Percentiles rank a stretch among this genome's conserved stretches.
Evolutionary conservation across 2,329 filamentous ascomycete species (phyloP).

Genomic region (Dendrostoma leiphaemia): DNA sequence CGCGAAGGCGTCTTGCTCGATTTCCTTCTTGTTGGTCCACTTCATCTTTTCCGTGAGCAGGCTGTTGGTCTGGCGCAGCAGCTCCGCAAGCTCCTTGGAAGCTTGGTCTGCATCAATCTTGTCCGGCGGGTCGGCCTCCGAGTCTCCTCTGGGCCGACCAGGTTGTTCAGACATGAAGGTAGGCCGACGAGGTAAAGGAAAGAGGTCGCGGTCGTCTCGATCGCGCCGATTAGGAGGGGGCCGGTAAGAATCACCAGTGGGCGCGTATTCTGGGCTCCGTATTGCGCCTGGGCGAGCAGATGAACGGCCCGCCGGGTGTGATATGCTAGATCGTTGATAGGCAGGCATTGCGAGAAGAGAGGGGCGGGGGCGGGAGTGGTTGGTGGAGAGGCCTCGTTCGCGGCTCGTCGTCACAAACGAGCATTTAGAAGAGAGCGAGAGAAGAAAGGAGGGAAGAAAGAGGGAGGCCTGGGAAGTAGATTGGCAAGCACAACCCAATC

Average conservation of each 20-base stretch:
- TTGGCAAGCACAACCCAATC: too few species aligned
- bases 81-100: slow-evolving; percentile 10
- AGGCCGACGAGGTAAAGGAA: not conserved
- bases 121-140: not conserved
- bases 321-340: not conserved
- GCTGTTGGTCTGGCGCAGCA: not conserved
- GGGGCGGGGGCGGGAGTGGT: too few species aligned
- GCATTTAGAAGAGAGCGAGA: too few species aligned
- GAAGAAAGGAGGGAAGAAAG: too few species aligned
- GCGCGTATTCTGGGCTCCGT: not conserved
- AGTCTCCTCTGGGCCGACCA: not conserved
- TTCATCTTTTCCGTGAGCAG: slow-evolving; percentile 4
- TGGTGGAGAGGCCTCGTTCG: not conserved
- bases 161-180: not conserved
- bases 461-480: too few species aligned
- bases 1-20: not conserved
- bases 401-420: too few species aligned
- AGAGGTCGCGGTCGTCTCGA: slow-evolving; percentile 12
- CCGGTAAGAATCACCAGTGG: not conserved
- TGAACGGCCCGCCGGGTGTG: not conserved
- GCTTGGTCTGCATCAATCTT: not conserved
- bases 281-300: not conserved
- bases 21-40: slow-evolving; percentile 6
- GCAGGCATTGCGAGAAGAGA: not conserved
- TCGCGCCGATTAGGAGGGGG: not conserved